A percentile compares a stretch with the other conserved stretches of the same genome.
Conservation (phyloP, 2,329 filamentous ascomycete genomes). For the Hypomyces rosellus region DNA sequence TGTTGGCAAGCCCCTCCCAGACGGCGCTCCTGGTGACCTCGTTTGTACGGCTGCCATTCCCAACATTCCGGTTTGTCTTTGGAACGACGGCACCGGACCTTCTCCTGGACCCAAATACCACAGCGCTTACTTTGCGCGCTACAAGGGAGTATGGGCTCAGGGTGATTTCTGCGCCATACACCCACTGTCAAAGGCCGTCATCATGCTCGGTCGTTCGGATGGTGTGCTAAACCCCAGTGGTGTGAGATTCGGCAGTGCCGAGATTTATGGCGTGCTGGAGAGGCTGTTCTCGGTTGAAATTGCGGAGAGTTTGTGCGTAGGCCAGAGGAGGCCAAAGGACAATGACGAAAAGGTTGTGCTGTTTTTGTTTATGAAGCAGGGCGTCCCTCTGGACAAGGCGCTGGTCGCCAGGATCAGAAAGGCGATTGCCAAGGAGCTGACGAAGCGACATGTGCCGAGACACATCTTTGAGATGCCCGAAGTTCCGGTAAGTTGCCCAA, state of each 20-base stretch:
- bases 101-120: conserved; percentile 51
- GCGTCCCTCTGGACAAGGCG: conserved; percentile 44
- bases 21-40: conserved; percentile 67
- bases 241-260: conserved; percentile 71
- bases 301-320: conserved; percentile 71
- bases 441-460: conserved; percentile 68
- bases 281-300: conserved; percentile 56
- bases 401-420: conserved; percentile 56
- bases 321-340: conserved; percentile 59
- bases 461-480: conserved; percentile 75
- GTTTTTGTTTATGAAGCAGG: conserved; percentile 52
- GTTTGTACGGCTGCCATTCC: conserved; percentile 67
- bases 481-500: conserved; percentile 58
- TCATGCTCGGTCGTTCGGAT: conserved; percentile 66
- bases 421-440: conserved; percentile 59
- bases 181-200: conserved; percentile 57
- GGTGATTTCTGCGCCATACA: conserved; percentile 73
- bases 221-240: conserved; percentile 76
- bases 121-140: conserved; percentile 55
- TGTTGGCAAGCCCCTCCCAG: conserved; percentile 37
- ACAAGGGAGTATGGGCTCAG: conserved; percentile 69
- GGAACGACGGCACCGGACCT: conserved; percentile 42
- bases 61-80: conserved; percentile 65
- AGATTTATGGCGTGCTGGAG: conserved; percentile 73
- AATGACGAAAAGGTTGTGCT: conserved; percentile 49